Evolutionary conservation across 164 flowering plant genomes (phyloP).

Genomic region (Chloranthus sessilifolius): DNA sequence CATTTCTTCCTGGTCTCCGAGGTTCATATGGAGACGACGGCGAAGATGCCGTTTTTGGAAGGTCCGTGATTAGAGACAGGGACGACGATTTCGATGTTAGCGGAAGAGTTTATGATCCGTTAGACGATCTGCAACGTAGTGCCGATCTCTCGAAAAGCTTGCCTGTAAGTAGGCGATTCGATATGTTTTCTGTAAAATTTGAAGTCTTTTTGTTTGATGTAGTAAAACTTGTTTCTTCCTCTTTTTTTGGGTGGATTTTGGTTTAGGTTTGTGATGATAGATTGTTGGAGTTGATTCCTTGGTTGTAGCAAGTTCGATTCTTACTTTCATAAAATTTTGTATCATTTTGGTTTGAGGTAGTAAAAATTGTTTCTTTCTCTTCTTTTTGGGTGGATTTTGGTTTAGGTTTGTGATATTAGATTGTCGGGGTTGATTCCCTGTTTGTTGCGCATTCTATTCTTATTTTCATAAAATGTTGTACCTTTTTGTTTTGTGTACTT

Average conservation of each 20-base stretch:
- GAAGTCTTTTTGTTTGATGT: too few species aligned
- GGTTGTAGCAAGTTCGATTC: neutral
- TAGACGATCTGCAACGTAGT: slow-evolving; percentile 26
- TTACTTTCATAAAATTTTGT: neutral
- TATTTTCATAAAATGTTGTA: neutral
- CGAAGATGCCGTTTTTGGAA: slow-evolving; percentile 31
- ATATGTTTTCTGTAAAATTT: too few species aligned
- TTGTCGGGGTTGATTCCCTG: neutral
- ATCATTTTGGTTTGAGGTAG: too few species aligned
- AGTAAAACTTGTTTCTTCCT: too few species aligned
- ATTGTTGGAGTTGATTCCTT: neutral
- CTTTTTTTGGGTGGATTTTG: neutral
- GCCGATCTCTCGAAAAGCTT: slow-evolving; percentile 45
- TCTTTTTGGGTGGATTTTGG: neutral
- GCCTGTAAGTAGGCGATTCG: slow-evolving; percentile 63
- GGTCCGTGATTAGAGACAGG: slow-evolving; percentile 5
- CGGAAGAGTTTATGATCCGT: slow-evolving; percentile 11
- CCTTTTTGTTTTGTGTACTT: too few species aligned
- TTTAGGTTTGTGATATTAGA: slow-evolving; percentile 10
- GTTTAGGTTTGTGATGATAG: too few species aligned
- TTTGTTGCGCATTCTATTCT: neutral
- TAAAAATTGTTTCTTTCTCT: too few species aligned
- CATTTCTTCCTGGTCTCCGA: slow-evolving; percentile 36
- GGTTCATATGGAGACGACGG: slow-evolving; percentile 25
- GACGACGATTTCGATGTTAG: slow-evolving; percentile 20